Percentiles rank a stretch among this genome's conserved stretches.
phyloP scores from a whole-genome alignment of 768 basidiomycete species.

The Mycena epipterygia region DNA sequence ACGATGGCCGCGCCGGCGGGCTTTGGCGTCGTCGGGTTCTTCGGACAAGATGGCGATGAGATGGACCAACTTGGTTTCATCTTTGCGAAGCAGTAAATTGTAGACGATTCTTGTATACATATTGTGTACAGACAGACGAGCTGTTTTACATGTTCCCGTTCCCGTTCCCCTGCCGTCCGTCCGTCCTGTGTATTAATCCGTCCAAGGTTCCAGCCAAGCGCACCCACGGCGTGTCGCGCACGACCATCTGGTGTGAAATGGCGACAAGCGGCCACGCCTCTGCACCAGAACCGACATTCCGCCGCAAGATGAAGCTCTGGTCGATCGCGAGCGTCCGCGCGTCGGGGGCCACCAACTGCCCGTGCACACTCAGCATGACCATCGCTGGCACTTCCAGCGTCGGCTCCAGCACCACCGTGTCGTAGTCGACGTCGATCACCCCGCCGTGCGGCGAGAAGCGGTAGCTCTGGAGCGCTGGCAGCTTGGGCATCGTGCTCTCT shows the following conservation, averaged over 20 bases:
- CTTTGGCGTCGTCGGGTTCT: constrained; percentile 50
- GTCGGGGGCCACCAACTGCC: constrained; percentile 22
- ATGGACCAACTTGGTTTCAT: constrained; percentile 40
- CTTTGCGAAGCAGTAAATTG: constrained; percentile 20
- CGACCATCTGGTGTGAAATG: constrained; percentile 27
- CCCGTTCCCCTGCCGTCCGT: too few species aligned
- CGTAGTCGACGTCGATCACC: constrained; percentile 27
- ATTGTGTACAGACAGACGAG: too few species aligned
- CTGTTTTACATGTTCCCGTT: too few species aligned
- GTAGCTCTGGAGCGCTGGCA: constrained; percentile 20
- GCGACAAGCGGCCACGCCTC: constrained; percentile 25
- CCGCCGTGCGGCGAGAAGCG: constrained; percentile 16
- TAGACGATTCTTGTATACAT: too few species aligned
- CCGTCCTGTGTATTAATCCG: background rate
- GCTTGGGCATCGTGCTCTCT: constrained; percentile 29
- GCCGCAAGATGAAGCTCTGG: constrained; percentile 30
- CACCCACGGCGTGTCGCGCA: constrained; percentile 33
- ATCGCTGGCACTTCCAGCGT: background rate
- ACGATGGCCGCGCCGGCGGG: constrained; percentile 46
- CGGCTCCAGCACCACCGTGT: constrained; percentile 23
- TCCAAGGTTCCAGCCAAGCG: constrained; percentile 23
- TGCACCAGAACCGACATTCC: background rate
- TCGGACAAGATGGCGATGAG: constrained; percentile 47
- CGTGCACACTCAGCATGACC: constrained; percentile 26
- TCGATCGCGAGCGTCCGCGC: constrained; percentile 26